phyloP scores from a whole-genome alignment of 805 yeast species.

The Pichia paraexigua region DNA sequence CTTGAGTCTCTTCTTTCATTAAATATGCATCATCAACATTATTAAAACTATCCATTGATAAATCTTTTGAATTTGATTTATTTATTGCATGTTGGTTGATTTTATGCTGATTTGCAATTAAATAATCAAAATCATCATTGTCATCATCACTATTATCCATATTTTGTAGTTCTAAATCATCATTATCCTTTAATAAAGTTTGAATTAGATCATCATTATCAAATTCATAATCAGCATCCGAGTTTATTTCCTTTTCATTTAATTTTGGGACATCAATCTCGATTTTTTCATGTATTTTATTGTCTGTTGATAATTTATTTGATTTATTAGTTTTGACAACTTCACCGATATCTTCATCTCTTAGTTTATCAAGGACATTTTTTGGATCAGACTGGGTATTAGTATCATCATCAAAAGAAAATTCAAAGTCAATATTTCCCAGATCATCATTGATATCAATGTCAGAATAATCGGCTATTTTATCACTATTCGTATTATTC shows the following conservation, averaged over 20 bases:
- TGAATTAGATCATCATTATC: conserved; percentile 40
- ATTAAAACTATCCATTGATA: conserved; percentile 3
- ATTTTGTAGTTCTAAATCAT: conserved; percentile 29
- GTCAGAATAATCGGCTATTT: background rate
- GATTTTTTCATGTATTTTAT: conserved; percentile 10
- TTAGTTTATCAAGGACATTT: conserved; percentile 14
- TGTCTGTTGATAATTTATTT: background rate
- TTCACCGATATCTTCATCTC: conserved; percentile 59
- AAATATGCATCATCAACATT: conserved; percentile 28
- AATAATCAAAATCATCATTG: conserved; percentile 30
- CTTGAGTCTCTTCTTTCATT: conserved; percentile 35
- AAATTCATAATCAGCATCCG: conserved; percentile 61
- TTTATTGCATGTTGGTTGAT: conserved; percentile 6
- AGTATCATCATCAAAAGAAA: conserved; percentile 21
- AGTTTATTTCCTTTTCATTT: conserved; percentile 35
- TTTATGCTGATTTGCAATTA: conserved; percentile 12
- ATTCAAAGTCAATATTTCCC: conserved; percentile 19
- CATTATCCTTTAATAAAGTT: conserved; percentile 31
- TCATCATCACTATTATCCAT: conserved; percentile 35
- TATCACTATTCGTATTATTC: background rate
- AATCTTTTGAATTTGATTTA: conserved; percentile 5
- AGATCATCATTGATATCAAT: conserved; percentile 12
- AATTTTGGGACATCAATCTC: conserved; percentile 44
- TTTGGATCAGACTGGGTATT: background rate
- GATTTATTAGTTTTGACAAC: conserved; percentile 27